These are phyloP conservation scores for Komagataella mondaviorum DNA, from an alignment of 805 yeast genomes.

Conservation along the genomic window DNA sequence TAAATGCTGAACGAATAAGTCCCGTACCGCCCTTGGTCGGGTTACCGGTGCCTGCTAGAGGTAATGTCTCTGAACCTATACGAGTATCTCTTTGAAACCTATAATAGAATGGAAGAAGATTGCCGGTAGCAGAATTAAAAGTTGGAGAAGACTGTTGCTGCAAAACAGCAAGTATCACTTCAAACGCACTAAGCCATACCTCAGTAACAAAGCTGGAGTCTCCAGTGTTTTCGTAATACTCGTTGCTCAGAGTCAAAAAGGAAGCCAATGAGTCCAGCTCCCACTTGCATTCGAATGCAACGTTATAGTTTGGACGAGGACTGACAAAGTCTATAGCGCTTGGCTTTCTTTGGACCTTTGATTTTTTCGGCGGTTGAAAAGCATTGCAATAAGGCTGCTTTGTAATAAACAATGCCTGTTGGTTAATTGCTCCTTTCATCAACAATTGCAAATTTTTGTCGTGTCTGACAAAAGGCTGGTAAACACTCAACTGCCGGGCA, in stretches of 20 bases:
- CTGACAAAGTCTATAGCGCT: slow-evolving; percentile 49
- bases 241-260: slow-evolving; percentile 62
- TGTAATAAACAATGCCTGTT: slow-evolving; percentile 54
- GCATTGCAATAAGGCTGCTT: slow-evolving; percentile 81
- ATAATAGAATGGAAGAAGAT: slow-evolving; percentile 36
- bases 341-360: slow-evolving; percentile 32
- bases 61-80: slow-evolving; percentile 70
- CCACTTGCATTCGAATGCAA: slow-evolving; percentile 81
- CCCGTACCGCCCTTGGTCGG: slow-evolving; percentile 68
- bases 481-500: slow-evolving; percentile 69
- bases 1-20: slow-evolving; percentile 65
- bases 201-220: slow-evolving; percentile 33
- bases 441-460: slow-evolving; percentile 37
- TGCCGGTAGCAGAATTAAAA: slow-evolving; percentile 33
- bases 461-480: slow-evolving; percentile 42
- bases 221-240: slow-evolving; percentile 43
- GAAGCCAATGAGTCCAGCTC: slow-evolving; percentile 82
- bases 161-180: slow-evolving; percentile 36
- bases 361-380: slow-evolving; percentile 65
- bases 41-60: slow-evolving; percentile 69
- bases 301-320: slow-evolving; percentile 58
- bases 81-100: slow-evolving; percentile 63
- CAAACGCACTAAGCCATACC: slow-evolving; percentile 47
- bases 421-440: slow-evolving; percentile 66
- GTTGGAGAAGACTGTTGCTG: slow-evolving; percentile 50